Base-by-base conservation (phyloP, 1,284 basidiomycete species). In the Testicularia cyperi region DNA sequence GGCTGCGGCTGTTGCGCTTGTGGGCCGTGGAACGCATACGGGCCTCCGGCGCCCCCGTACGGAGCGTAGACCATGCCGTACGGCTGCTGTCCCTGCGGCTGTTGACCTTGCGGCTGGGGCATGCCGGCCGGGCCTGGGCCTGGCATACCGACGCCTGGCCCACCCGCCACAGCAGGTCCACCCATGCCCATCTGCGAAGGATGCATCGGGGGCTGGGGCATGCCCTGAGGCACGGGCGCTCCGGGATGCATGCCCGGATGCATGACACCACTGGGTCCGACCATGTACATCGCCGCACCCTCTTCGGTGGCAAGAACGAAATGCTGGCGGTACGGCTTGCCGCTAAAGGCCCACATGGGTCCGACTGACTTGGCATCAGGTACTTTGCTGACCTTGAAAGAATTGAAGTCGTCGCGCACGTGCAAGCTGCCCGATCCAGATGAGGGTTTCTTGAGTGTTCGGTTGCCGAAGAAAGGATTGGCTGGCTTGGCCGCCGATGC, bases 401-500 rank as follows among this genome's bases (percentile, higher is more conserved):
- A 89, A 78, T 92, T 94, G 77, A 95, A 96, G 70, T 95, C 92
- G 67, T 92, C 88, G 78, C 91, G 88, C 68, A 91, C 82, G 72
- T 90, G 87, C 31, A 90, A 84, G 16, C 83, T 47, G 12, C 46
- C 41, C 2, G 51, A 31, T 25, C 20, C 6, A 80, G 78, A 31
- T 12, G 80, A 80, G 78, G 87, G 87, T 81, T 90, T 89, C 75
- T 86, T 83, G 28, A 78, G 74, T 19, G 81, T 78, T 27, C 86
- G 85, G 29, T 84, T 81, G 38, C 88, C 88, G 76, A 92, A 95
- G 85, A 95, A 96, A 10, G 87, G 86, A 73, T 92, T 90, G 55
- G 72, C 60, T 30, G 67, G 77, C 27, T 80, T 55, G 16, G 68
- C 65, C 18, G 74, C 49, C n/a, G 54, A 45, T n/a, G 63, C 38